Evolutionary conservation across 164 flowering plant genomes (phyloP), one percentile per base, ranked within the genome.

Genomic region (Paratinospora sagittata): DNA sequence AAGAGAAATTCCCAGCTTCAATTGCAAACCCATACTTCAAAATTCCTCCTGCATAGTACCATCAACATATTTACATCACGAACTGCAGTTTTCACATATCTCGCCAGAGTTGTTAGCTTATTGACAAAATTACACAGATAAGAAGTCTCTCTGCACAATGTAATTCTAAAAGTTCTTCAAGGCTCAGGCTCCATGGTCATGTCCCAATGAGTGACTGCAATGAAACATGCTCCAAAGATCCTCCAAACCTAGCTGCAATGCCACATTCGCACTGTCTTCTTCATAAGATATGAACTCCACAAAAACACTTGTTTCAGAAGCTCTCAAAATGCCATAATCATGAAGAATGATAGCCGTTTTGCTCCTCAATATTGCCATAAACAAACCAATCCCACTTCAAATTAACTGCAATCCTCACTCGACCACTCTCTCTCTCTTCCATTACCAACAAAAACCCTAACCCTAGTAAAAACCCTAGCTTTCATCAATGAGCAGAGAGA

Each of bases 351-450:
- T 64, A n/a, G 13, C 36, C 14, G 7, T 13, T 8, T 3, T 19
- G 26, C 3, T 66, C 41, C 8, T 34, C 66, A 64, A 64, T 23
- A n/a, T 30, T 27, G 39, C 11, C n/a, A 30, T 43, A 9, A 43
- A 64, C 33, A 64, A 30, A 64, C 66, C 21, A 19, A 12, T 65
- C 41, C 24, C 37, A 34, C 24, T 3, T 30, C 23, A 16, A 19
- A 30, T n/a, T n/a, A n/a, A 65, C 67, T 37, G 43, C 67, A 65
- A 33, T 65, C 10, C 67, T 55, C 61, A 55, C 24, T 55, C 61
- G 3, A n/a, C n/a, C n/a, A n/a, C n/a, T n/a, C 26, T 3, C 52
- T 39, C 24, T 24, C 26, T 21, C 27, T 66, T 66, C 45, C 30
- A 39, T 39, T 49, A 19, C 52, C 52, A 41, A 37, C 55, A 66